Evolutionary conservation across 768 basidiomycete genomes (phyloP), one percentile per base, ranked within the genome.

Genomic region (Psilocybe azurescens): DNA sequence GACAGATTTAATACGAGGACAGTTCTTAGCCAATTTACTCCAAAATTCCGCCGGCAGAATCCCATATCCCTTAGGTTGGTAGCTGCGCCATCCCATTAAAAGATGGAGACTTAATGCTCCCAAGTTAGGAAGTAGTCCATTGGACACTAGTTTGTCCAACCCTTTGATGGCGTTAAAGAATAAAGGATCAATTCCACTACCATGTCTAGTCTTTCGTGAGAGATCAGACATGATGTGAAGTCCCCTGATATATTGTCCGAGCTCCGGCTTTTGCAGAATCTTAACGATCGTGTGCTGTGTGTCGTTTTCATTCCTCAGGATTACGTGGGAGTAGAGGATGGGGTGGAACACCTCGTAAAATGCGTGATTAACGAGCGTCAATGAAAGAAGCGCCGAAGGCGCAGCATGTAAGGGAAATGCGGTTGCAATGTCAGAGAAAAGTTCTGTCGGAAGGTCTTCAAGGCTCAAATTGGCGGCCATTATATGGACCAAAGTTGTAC

Each of bases 401-500:
- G 64, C 46, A 1, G 53, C 36, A 47, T 58, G 56, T 2, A 70
- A 60, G 11, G 69, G 69, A n/a, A 70, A 46, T 53, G 60, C 53
- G 49, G 32, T 2, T 5, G 63, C 61, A 13, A 69, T 61, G 18
- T 65, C 20, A 2, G 64, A 61, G 41, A 41, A 67, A n/a, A 67
- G 47, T 36, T 69, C 68, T 24, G 57, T 49, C 5, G 47, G 51
- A 11, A 69, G 53, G 48, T 50, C 20, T 11, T 50, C 48, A 20
- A 50, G 11, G 7, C 41, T n/a, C 11, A 16, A n/a, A 16, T 13
- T 10, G 5, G 14, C 14, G n/a, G 41, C 11, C 41, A 44, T 44
- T 24, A 24, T 24, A 24, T 24, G 24, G 24, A 24, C 24, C 24
- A 24, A 24, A 24, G 24, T 24, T 24, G 24, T 24, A 24, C 24